Conservation (phyloP, 116 monocot species). For the Dioscorea cayenensis region DNA sequence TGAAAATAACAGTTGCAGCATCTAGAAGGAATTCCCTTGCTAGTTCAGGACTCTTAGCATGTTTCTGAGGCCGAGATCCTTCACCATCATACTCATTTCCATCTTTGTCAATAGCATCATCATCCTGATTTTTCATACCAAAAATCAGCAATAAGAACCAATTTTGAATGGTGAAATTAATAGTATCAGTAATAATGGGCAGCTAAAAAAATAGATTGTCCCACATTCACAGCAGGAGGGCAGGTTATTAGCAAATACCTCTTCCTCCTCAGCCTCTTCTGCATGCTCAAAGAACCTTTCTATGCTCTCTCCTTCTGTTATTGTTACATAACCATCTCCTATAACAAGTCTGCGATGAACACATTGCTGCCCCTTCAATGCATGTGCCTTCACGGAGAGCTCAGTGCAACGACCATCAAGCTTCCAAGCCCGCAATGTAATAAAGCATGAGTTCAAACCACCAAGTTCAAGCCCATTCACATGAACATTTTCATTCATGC, state of each 20-base stretch:
- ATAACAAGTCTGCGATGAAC: constrained; percentile 82
- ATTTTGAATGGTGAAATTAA: not conserved
- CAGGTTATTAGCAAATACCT: constrained; percentile 33
- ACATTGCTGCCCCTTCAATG: constrained; percentile 85
- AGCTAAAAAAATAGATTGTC: not conserved
- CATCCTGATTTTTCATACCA: constrained; percentile 54
- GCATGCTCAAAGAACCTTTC: constrained; percentile 93
- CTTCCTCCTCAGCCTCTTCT: constrained; percentile 99
- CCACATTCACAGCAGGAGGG: not conserved
- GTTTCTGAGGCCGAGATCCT: constrained; percentile 86
- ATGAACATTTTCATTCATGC: constrained; percentile 62
- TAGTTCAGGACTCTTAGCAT: constrained; percentile 99
- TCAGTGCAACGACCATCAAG: constrained; percentile 74
- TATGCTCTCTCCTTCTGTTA: constrained; percentile 85
- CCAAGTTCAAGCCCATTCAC: constrained; percentile 73
- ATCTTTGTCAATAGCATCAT: constrained; percentile 88
- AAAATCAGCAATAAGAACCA: not conserved
- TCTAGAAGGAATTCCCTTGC: constrained; percentile 97
- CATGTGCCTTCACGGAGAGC: constrained; percentile 87
- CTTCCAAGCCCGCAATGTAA: constrained; percentile 78
- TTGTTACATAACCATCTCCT: constrained; percentile 89
- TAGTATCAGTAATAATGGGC: not conserved
- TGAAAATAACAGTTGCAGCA: constrained; percentile 96
- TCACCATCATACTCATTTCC: constrained; percentile 79
- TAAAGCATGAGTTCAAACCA: constrained; percentile 57